Conservation (phyloP, 1,284 basidiomycete genomes). For the Naganishia sp. region DNA sequence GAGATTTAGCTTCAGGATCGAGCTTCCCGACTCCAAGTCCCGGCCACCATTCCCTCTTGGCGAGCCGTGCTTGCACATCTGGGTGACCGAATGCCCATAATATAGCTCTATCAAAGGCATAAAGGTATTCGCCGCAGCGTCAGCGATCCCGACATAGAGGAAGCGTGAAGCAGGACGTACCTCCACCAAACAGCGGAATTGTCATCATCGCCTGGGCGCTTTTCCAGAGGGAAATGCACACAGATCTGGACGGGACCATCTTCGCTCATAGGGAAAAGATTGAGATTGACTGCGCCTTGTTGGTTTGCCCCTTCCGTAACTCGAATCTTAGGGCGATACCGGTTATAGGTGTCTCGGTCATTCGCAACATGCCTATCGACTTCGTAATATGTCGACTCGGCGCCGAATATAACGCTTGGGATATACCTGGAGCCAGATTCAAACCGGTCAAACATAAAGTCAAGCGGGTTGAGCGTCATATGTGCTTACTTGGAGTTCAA, state of each 20-base stretch:
- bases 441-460: not conserved
- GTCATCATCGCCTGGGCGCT: not conserved
- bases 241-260: not conserved
- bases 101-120: not conserved
- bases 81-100: not conserved
- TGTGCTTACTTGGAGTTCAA: no score
- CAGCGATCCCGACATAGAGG: not conserved
- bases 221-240: not conserved
- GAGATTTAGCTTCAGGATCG: not conserved
- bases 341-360: no score
- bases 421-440: not conserved
- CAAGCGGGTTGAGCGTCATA: no score
- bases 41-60: not conserved
- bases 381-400: not conserved
- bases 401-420: not conserved
- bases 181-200: not conserved
- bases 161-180: not conserved
- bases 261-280: not conserved
- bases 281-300: slow-evolving; percentile 4
- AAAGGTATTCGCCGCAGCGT: not conserved
- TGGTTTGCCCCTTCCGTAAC: not conserved
- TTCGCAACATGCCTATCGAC: no score
- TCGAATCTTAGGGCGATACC: no score
- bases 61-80: not conserved
- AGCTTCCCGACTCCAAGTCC: not conserved